Evolutionary conservation across 257 asterid species (phyloP).

Genomic region (Pogostemon cablin): DNA sequence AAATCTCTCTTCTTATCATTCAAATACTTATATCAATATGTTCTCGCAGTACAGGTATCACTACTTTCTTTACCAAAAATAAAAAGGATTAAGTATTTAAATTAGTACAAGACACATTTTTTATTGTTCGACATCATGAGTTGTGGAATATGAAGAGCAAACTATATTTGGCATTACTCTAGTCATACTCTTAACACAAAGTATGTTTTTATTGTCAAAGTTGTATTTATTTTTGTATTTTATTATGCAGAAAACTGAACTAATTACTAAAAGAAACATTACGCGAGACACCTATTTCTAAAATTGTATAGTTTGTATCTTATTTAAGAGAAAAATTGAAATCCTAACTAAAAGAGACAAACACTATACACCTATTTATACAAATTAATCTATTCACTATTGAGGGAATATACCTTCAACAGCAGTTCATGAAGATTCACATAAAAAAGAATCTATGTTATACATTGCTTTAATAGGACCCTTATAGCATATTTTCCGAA

Average conservation of each 20-base stretch:
- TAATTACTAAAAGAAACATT: neutral
- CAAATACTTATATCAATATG: conserved; percentile 9
- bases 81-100: neutral
- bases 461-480: neutral
- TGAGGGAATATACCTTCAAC: neutral
- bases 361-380: too few species aligned
- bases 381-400: neutral
- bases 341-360: too few species aligned
- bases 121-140: too few species aligned
- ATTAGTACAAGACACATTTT: neutral
- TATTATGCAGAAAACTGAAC: neutral
- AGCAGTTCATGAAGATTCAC: neutral
- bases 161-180: too few species aligned
- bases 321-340: too few species aligned
- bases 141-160: too few species aligned
- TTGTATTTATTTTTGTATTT: neutral
- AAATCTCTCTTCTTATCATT: neutral
- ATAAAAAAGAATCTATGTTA: neutral
- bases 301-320: too few species aligned
- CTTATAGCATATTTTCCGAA: neutral
- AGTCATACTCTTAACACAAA: neutral
- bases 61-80: neutral
- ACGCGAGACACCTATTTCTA: neutral
- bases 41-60: neutral
- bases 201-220: neutral